Conservation (phyloP, 192 early-diverging fungal species). For the Gonapodya prolifera region DNA sequence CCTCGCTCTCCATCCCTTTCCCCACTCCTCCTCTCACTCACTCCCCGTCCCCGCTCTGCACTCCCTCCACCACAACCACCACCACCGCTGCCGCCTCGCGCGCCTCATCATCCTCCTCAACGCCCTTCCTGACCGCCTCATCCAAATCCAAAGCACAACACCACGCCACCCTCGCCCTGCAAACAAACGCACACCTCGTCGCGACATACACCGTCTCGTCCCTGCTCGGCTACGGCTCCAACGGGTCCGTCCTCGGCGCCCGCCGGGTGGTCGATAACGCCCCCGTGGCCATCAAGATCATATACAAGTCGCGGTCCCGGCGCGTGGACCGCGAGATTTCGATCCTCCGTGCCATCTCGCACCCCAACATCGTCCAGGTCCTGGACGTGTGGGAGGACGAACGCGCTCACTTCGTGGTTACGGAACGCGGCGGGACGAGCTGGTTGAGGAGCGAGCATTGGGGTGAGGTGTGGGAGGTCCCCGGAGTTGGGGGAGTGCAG, state of each 20-base stretch:
- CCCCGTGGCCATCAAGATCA: not conserved
- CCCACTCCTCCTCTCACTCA: not conserved
- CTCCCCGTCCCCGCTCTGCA: not conserved
- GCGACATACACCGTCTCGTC: not conserved
- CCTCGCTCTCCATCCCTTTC: not conserved
- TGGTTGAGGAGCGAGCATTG: not conserved
- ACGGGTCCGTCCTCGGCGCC: not conserved
- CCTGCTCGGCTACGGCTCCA: not conserved
- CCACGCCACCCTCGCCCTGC: not conserved
- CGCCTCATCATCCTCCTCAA: not conserved
- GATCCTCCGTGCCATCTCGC: not conserved
- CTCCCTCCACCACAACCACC: not conserved
- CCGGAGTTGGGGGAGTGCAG: not conserved
- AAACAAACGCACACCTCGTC: not conserved
- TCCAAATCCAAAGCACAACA: not conserved
- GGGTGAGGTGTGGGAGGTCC: not conserved
- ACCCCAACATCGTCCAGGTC: not conserved
- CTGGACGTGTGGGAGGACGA: not conserved
- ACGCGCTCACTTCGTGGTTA: not conserved
- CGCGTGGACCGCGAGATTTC: not conserved
- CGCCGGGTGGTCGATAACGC: not conserved
- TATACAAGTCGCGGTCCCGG: not conserved
- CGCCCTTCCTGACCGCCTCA: not conserved
- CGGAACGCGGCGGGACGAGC: not conserved
- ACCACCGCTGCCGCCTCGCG: not conserved